Percentiles rank a stretch among this genome's conserved stretches.
Evolutionary conservation across 1,139 yeast genomes (phyloP).

Genomic region (Yamadazyma mexicana): DNA sequence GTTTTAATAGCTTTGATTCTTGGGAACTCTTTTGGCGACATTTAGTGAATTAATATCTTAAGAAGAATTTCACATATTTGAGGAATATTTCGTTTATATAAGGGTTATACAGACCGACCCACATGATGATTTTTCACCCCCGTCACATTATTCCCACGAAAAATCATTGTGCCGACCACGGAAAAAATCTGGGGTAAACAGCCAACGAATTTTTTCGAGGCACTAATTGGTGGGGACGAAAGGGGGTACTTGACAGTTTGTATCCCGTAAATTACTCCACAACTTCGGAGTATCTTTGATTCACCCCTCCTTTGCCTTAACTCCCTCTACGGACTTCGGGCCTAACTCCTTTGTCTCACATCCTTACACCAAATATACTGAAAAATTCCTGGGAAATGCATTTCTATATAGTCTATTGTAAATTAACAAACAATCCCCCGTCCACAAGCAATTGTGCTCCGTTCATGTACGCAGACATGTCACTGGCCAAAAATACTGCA

Average conservation of each 20-base stretch:
- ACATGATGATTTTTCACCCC: neutral
- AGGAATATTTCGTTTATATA: too few species aligned
- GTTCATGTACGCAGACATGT: conserved; percentile 39
- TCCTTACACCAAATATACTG: too few species aligned
- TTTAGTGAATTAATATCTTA: conserved; percentile 1
- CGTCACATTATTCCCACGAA: conserved; percentile 3
- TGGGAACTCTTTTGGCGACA: conserved; percentile 31
- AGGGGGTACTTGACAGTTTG: too few species aligned
- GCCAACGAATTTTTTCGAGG: neutral
- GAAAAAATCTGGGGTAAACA: conserved; percentile 3
- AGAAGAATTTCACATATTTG: too few species aligned
- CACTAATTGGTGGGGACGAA: neutral
- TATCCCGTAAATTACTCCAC: too few species aligned
- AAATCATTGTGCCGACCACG: conserved; percentile 3
- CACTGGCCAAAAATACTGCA: conserved; percentile 47
- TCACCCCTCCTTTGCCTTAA: too few species aligned
- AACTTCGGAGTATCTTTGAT: too few species aligned
- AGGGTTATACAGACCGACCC: too few species aligned
- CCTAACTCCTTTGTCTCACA: too few species aligned
- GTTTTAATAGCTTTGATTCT: conserved; percentile 42
- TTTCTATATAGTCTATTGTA: conserved; percentile 25
- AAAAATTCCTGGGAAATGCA: too few species aligned
- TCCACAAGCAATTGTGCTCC: conserved; percentile 49
- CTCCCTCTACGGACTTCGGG: too few species aligned
- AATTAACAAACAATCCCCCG: conserved; percentile 47